Base-by-base conservation (phyloP, 495 filamentous ascomycete species). In the Penicillium simplicissimum region DNA sequence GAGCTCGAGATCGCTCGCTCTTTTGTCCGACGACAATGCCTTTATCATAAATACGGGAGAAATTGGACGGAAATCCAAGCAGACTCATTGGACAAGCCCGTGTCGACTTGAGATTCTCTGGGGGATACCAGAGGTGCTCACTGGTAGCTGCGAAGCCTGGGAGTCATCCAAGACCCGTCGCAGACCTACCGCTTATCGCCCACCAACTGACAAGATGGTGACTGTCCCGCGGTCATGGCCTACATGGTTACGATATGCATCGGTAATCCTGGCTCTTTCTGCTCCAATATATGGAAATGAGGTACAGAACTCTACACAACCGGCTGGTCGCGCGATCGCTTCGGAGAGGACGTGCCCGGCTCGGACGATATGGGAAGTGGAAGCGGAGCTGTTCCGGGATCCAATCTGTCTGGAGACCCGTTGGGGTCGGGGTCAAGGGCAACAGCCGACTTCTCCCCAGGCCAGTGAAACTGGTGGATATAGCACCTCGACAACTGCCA, bases 371-470 rank as follows among this genome's bases (percentile, higher is more conserved):
- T 64, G 67, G 69, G 60, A 66, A 31, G 47, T 45, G 0, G 67
- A 72, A 51, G 65, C 67, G 3, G 62, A 64, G 34, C 34, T 64
- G 10, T 68, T 72, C 37, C 48, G 42, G 15, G 19, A 64, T 21
- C 62, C 58, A 2, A 49, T 63, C 1, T 72, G 69, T 31, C 6
- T 67, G 28, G 67, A 65, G 37, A 66, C 52, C 40, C 59, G 61
- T 13, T 58, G 62, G 62, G 60, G 64, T 9, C 55, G 42, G 6
- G 58, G 55, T 3, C 55, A 36, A 25, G 60, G 40, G 3, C 58
- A 43, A 53, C 52, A 52, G n/a, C 11, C 48, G 14, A n/a, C 23
- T 52, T 52, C 31, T 38, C 49, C 55, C 10, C 33, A 52, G 6
- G 57, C 57, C 19, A 55, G 57, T 6, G 58, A 60, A 4, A 38